Evolutionary conservation across 2,329 filamentous ascomycete genomes (phyloP).

Genomic region (Hypoxylon sp.): DNA sequence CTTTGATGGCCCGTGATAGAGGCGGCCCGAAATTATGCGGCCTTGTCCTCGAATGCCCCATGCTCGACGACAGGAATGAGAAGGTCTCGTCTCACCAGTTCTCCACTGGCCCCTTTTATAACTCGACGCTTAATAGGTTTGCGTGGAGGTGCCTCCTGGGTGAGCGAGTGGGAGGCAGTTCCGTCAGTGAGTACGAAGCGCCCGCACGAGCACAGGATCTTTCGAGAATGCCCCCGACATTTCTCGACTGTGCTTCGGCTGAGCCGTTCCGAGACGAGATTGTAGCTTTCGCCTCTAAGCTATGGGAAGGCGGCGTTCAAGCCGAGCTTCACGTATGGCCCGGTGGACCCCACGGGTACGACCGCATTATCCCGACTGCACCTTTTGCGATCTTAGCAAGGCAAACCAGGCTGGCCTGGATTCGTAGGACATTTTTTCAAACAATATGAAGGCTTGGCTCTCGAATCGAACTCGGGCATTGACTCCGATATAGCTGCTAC

Average conservation of each 20-base stretch:
- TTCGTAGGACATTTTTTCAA: slow-evolving; percentile 49
- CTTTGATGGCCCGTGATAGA: slow-evolving; percentile 63
- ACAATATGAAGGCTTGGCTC: slow-evolving; percentile 37
- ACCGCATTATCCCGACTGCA: slow-evolving; percentile 51
- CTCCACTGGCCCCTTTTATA: slow-evolving; percentile 53
- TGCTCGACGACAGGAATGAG: slow-evolving; percentile 59
- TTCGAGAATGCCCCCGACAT: slow-evolving; percentile 52
- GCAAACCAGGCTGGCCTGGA: slow-evolving; percentile 51
- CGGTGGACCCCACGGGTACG: slow-evolving; percentile 54
- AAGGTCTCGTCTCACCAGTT: slow-evolving; percentile 53
- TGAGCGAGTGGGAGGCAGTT: slow-evolving; percentile 48
- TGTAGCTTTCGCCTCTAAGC: slow-evolving; percentile 54
- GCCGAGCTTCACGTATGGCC: slow-evolving; percentile 57
- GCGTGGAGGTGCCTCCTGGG: slow-evolving; percentile 54
- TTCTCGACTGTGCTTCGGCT: slow-evolving; percentile 55
- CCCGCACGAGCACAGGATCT: slow-evolving; percentile 53
- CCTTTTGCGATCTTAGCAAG: slow-evolving; percentile 52
- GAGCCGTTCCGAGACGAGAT: slow-evolving; percentile 56
- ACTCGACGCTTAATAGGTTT: slow-evolving; percentile 50
- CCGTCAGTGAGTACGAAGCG: slow-evolving; percentile 53
- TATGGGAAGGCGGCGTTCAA: slow-evolving; percentile 54
- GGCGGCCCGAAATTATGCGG: slow-evolving; percentile 55
- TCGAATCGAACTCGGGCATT: slow-evolving; percentile 9
- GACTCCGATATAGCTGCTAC: slow-evolving; percentile 24
- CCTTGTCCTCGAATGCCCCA: slow-evolving; percentile 58